Evolutionary conservation across 202 grass and related monocot genomes (phyloP).

Genomic region (Thinopyrum obtusiflorum): DNA sequence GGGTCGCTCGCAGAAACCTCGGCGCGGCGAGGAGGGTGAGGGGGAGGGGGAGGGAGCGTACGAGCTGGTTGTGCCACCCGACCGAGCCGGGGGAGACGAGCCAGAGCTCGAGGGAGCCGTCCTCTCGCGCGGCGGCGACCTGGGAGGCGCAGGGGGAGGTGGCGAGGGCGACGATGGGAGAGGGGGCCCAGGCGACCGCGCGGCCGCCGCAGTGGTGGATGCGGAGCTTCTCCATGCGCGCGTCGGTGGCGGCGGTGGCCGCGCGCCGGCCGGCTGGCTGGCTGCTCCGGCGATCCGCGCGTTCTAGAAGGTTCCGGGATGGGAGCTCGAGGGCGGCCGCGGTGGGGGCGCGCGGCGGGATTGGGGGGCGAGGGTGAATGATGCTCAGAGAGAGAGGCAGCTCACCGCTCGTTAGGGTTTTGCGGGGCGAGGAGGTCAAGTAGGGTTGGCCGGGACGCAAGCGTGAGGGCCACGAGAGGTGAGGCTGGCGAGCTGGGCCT

Average conservation of each 20-base stretch:
- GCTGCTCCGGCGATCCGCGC: conserved; percentile 3
- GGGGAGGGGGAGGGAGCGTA: conserved; percentile 29
- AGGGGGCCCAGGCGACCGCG: conserved; percentile 72
- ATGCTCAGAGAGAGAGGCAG: conserved; percentile 43
- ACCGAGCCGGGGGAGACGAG: conserved; percentile 91
- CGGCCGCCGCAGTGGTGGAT: conserved; percentile 52
- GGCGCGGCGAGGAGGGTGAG: neutral
- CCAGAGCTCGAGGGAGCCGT: conserved; percentile 86
- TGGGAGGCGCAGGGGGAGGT: conserved; percentile 65
- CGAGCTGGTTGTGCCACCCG: conserved; percentile 95
- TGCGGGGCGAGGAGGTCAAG: conserved; percentile 21
- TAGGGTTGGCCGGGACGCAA: conserved; percentile 1
- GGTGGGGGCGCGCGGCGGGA: conserved; percentile 5
- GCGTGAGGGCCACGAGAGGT: conserved; percentile 28
- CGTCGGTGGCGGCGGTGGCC: neutral
- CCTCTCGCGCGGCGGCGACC: conserved; percentile 73
- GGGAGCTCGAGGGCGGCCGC: conserved; percentile 4
- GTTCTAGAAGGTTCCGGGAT: conserved; percentile 21
- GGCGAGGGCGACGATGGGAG: conserved; percentile 64
- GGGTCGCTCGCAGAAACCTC: neutral
- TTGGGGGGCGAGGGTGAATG: neutral
- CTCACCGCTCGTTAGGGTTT: conserved; percentile 59
- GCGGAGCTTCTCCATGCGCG: conserved; percentile 76
- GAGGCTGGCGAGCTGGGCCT: conserved; percentile 3
- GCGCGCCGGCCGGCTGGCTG: neutral